These are phyloP conservation scores for Gelatoporia subvermispora DNA, from an alignment of 768 basidiomycete species.

Conservation along the genomic window DNA sequence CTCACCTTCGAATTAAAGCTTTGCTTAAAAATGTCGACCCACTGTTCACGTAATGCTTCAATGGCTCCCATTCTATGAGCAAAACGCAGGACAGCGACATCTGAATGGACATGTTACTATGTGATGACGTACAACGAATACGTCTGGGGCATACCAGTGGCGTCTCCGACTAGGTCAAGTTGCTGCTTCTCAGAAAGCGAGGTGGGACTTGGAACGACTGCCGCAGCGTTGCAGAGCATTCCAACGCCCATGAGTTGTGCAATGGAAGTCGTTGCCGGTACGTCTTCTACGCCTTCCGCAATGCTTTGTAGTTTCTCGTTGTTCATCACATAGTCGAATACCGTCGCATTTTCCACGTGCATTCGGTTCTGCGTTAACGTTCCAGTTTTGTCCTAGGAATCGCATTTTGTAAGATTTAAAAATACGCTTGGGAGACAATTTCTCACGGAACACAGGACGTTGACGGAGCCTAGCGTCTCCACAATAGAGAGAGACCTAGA, in stretches of 20 bases:
- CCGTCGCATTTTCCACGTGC: constrained; percentile 44
- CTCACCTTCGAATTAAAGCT: constrained; percentile 34
- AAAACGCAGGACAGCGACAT: constrained; percentile 52
- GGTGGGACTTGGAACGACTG: no score
- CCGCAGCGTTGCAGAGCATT: no score
- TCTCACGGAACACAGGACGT: constrained; percentile 33
- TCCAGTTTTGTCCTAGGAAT: constrained; percentile 45
- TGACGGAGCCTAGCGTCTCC: constrained; percentile 60
- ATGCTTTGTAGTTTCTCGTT: neutral
- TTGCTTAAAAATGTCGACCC: constrained; percentile 20
- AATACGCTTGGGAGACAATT: neutral
- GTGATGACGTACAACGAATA: constrained; percentile 41
- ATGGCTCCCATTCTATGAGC: constrained; percentile 22
- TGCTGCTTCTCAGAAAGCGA: constrained; percentile 3
- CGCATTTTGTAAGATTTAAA: neutral
- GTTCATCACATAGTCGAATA: constrained; percentile 25
- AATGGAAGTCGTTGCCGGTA: no score
- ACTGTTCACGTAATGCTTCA: constrained; percentile 5
- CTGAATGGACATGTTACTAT: no score
- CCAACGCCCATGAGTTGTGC: no score
- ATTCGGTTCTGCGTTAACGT: constrained; percentile 37
- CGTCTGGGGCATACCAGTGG: constrained; percentile 45
- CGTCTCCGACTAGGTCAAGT: constrained; percentile 40
- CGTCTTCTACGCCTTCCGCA: no score
- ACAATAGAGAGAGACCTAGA: constrained; percentile 46